Conservation (phyloP, 2,329 filamentous ascomycete genomes). For the Hirsutella thompsonii region DNA sequence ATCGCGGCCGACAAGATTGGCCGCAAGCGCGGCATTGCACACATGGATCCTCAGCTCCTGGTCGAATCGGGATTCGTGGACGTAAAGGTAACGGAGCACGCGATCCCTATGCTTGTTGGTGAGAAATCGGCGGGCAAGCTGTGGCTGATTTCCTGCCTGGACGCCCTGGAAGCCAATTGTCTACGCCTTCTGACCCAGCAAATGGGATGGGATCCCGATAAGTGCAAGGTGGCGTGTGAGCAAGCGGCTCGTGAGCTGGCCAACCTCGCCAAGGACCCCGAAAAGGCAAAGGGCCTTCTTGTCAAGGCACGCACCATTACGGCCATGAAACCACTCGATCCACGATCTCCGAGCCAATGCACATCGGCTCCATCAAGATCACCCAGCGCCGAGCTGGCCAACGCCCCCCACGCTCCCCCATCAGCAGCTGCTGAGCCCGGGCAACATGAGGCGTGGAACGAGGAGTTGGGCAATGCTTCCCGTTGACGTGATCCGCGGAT, state of each 20-base stretch:
- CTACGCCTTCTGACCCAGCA: conserved; percentile 38
- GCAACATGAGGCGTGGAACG: not conserved
- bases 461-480: not conserved
- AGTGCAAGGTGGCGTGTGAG: conserved; percentile 33
- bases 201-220: conserved; percentile 37
- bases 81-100: conserved; percentile 31
- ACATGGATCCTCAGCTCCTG: conserved; percentile 31
- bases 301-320: conserved; percentile 35
- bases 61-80: conserved; percentile 38
- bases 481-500: no score
- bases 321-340: conserved; percentile 34
- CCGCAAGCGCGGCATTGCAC: conserved; percentile 27
- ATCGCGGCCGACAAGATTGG: conserved; percentile 31
- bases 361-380: not conserved
- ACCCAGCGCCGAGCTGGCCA: not conserved
- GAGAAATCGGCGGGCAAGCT: conserved; percentile 35
- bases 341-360: not conserved
- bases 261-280: conserved; percentile 31
- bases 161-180: conserved; percentile 34
- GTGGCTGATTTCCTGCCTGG: conserved; percentile 38
- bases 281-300: conserved; percentile 27
- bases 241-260: conserved; percentile 34
- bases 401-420: not conserved
- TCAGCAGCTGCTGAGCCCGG: not conserved
- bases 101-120: conserved; percentile 33